Conservation (phyloP, 1,284 basidiomycete species). For the Ceratobasidium sp. region DNA sequence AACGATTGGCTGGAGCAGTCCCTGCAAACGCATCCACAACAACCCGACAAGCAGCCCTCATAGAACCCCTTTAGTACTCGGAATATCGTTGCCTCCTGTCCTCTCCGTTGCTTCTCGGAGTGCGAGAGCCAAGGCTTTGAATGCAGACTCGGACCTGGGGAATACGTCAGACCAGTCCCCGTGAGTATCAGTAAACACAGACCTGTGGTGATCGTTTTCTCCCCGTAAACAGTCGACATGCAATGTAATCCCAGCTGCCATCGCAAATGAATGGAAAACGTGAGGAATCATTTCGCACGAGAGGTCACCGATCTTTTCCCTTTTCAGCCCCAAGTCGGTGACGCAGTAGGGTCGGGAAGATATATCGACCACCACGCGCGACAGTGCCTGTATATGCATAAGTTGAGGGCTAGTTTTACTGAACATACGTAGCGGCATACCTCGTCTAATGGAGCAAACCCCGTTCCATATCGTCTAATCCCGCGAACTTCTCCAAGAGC, state of each 20-base stretch:
- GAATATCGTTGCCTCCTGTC: slow-evolving; percentile 93
- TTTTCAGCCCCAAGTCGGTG: slow-evolving; percentile 88
- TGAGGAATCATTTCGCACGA: slow-evolving; percentile 98
- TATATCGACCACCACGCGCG: slow-evolving; percentile 97
- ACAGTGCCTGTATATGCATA: slow-evolving; percentile 77
- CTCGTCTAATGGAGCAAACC: slow-evolving; percentile 97
- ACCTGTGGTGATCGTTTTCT: slow-evolving; percentile 98
- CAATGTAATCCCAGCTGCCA: slow-evolving; percentile 89
- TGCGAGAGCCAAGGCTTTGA: slow-evolving; percentile 97
- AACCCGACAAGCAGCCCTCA: slow-evolving; percentile 53
- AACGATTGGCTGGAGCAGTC: background rate
- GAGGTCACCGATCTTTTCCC: slow-evolving; percentile 97
- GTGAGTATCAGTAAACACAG: slow-evolving; percentile 54
- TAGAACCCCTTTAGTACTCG: slow-evolving; percentile 96
- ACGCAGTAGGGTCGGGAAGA: slow-evolving; percentile 97
- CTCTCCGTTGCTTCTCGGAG: slow-evolving; percentile 93
- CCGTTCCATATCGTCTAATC: slow-evolving; percentile 95
- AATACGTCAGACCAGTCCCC: background rate
- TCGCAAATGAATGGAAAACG: slow-evolving; percentile 93
- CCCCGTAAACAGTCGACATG: slow-evolving; percentile 96
- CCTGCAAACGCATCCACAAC: background rate
- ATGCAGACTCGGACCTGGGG: slow-evolving; percentile 91
- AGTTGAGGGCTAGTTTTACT: background rate
- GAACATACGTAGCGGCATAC: slow-evolving; percentile 62
- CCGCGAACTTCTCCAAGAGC: slow-evolving; percentile 96